A percentile compares a stretch with the other conserved stretches of the same genome.
These are phyloP conservation scores for Lobosporangium transversale DNA, from an alignment of 192 early-diverging fungal species.

Conservation along the genomic window DNA sequence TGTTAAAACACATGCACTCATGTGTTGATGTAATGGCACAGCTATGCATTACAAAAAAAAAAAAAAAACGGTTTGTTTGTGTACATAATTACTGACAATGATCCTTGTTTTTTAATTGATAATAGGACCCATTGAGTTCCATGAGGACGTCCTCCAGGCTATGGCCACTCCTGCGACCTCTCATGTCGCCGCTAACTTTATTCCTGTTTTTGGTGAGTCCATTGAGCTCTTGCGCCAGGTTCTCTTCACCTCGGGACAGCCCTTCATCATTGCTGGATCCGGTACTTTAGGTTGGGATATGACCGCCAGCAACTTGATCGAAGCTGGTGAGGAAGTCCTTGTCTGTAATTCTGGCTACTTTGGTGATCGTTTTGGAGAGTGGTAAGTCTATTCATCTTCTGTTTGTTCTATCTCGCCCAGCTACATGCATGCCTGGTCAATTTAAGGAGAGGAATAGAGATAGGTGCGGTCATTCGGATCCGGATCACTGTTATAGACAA, in stretches of 20 bases:
- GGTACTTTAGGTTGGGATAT: slow-evolving; percentile 99
- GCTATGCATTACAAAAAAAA: too few relatives aligned
- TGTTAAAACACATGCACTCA: neutral
- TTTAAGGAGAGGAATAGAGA: too few relatives aligned
- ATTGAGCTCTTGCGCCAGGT: slow-evolving; percentile 87
- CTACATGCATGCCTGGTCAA: too few relatives aligned
- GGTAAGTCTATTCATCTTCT: slow-evolving; percentile 57
- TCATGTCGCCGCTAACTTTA: slow-evolving; percentile 92
- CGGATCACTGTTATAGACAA: too few relatives aligned
- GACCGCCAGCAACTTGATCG: slow-evolving; percentile 89
- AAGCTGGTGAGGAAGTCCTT: slow-evolving; percentile 88
- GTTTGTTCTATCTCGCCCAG: neutral
- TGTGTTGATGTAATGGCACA: too few relatives aligned
- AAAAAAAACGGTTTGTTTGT: too few relatives aligned
- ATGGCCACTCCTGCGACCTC: slow-evolving; percentile 92
- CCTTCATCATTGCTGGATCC: slow-evolving; percentile 93
- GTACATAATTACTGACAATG: too few relatives aligned
- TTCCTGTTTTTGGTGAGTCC: slow-evolving; percentile 86
- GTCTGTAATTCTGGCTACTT: slow-evolving; percentile 95
- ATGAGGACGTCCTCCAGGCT: slow-evolving; percentile 81
- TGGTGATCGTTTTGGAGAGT: slow-evolving; percentile 94
- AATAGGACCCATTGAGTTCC: slow-evolving; percentile 96
- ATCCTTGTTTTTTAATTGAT: too few relatives aligned
- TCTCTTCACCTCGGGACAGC: slow-evolving; percentile 87
- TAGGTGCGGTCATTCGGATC: too few relatives aligned